Evolutionary conservation across 2,329 filamentous ascomycete species (phyloP), one percentile per base, ranked within the genome.

Genomic region (Colletotrichum australisinense): DNA sequence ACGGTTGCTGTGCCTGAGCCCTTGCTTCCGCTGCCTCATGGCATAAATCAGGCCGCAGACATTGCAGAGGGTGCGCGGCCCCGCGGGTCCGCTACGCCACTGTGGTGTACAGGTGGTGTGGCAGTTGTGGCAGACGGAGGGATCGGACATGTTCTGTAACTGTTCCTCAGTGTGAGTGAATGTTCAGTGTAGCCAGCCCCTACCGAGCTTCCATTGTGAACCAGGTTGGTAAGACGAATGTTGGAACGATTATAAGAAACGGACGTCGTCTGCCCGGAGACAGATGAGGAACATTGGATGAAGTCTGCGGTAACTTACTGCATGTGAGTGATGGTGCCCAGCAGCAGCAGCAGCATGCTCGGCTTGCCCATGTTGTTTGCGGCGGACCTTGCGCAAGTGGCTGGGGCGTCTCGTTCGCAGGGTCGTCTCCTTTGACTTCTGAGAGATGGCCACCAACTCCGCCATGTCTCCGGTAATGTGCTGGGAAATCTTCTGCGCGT

Each of bases 41-140:
- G 63, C 63, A n/a, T 57, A 22, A 7, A 65, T 8, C 24, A 65
- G 32, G 1, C 63, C 63, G 52, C 63, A 65, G 8, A 65, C 63
- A 19, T 65, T 65, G 52, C 63, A 65, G 9, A 65, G 24, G 2
- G 32, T 65, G 4, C 52, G 38, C 9, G 63, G 63, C 22, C 63
- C 63, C 16, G 63, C 63, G 6, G 63, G 63, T 7, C 63, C 63
- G 12, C 11, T 56, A 35, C 63, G 63, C 63, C 63, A 65, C 28
- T 65, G 52, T 1, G 63, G 63, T 7, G 63, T 65, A 24, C 24
- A 32, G 1, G 46, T 26, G 16, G 63, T 11, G n/a, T 46, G 22
- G 24, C 63, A 65, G 30, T 8, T 22, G 11, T 65, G 63, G 63
- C 63, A 65, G 52, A 57, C 52, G 32, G 52, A 35, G 38, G 63